Conservation (phyloP, 2,329 filamentous ascomycete species). For the Pseudogymnoascus sp. region DNA sequence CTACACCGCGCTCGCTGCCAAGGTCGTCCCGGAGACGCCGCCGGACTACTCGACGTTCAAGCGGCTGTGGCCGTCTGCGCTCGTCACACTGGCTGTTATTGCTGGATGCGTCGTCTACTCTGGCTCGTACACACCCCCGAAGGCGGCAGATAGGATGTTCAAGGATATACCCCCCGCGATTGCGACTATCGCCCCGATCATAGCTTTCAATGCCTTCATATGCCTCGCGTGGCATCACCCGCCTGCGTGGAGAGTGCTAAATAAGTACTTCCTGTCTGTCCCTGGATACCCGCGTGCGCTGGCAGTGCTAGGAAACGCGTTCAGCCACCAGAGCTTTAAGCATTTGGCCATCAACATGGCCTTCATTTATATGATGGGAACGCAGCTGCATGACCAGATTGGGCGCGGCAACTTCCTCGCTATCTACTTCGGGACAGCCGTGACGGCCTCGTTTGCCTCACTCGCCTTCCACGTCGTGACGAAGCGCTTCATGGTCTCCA, state of each 20-base stretch:
- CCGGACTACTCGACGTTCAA: slow-evolving; percentile 46
- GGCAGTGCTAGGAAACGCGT: slow-evolving; percentile 55
- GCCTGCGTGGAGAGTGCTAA: slow-evolving; percentile 57
- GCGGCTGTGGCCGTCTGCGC: slow-evolving; percentile 48
- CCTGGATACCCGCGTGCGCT: slow-evolving; percentile 57
- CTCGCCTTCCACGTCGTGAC: slow-evolving; percentile 38
- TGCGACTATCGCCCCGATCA: slow-evolving; percentile 55
- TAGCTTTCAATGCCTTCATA: slow-evolving; percentile 51
- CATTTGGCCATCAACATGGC: slow-evolving; percentile 61
- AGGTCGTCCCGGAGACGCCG: slow-evolving; percentile 43
- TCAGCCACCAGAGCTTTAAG: slow-evolving; percentile 57
- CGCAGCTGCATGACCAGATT: slow-evolving; percentile 60
- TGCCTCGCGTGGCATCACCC: slow-evolving; percentile 56
- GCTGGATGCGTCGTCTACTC: slow-evolving; percentile 38
- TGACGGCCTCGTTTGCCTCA: slow-evolving; percentile 50
- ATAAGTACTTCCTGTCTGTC: slow-evolving; percentile 59
- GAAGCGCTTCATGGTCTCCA: slow-evolving; percentile 37
- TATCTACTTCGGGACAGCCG: slow-evolving; percentile 55
- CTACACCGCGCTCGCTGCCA: slow-evolving; percentile 35
- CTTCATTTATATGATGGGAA: slow-evolving; percentile 58
- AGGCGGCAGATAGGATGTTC: slow-evolving; percentile 43
- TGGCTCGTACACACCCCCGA: slow-evolving; percentile 45
- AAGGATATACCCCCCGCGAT: slow-evolving; percentile 54
- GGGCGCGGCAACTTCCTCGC: slow-evolving; percentile 62
- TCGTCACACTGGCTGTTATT: slow-evolving; percentile 40